Conservation (phyloP, 1,139 yeast species). For the Candida anutae region DNA sequence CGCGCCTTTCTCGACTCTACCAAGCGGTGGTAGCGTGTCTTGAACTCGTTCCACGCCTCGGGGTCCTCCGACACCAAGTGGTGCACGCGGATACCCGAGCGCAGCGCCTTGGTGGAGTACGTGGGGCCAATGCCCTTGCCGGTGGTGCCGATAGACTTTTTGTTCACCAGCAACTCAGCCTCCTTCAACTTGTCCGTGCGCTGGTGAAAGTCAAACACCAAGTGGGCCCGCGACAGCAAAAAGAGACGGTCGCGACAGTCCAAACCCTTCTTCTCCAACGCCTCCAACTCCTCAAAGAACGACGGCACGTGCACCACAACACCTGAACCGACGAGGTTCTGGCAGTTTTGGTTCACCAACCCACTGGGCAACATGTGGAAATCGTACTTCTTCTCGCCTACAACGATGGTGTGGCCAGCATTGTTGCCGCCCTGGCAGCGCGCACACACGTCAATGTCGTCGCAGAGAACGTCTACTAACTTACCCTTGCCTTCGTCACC, state of each 20-base stretch:
- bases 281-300: conserved; percentile 77
- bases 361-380: conserved; percentile 99
- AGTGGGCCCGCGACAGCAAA: conserved; percentile 87
- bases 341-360: conserved; percentile 84
- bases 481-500: conserved; percentile 99
- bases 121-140: conserved; percentile 99
- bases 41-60: conserved; percentile 91
- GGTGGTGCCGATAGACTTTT: conserved; percentile 94
- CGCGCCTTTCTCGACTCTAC: conserved; percentile 77
- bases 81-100: conserved; percentile 96
- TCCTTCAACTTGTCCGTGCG: conserved; percentile 93
- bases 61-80: conserved; percentile 87
- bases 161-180: conserved; percentile 73
- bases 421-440: conserved; percentile 99
- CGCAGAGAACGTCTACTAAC: conserved; percentile 88
- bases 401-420: conserved; percentile 98
- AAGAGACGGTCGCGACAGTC: conserved; percentile 75
- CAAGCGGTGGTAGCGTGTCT: conserved; percentile 65
- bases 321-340: conserved; percentile 89
- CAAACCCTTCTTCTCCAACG: conserved; percentile 74
- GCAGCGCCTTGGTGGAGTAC: conserved; percentile 90
- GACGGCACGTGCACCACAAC: conserved; percentile 95
- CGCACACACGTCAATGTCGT: conserved; percentile 91
- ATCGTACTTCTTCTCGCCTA: conserved; percentile 78
- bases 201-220: conserved; percentile 97